These are phyloP conservation scores for Nemania diffusa DNA, from an alignment of 2,329 filamentous ascomycete genomes.

Conservation along the genomic window DNA sequence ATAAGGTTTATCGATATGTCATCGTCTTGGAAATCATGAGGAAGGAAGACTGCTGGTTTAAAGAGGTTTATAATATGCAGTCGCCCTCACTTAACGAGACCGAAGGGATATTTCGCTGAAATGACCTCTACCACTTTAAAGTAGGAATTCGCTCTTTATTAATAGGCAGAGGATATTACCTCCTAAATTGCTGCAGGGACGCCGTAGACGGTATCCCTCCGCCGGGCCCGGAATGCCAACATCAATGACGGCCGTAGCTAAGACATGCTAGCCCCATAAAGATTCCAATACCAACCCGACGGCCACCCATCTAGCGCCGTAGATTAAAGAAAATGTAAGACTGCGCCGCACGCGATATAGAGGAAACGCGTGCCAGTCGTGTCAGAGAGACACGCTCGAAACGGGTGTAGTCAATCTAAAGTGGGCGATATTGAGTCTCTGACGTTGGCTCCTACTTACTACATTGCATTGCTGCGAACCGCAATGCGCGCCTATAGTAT, in stretches of 20 bases:
- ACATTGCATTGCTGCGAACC: slow-evolving; percentile 28
- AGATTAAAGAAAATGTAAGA: slow-evolving; percentile 15
- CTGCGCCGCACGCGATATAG: slow-evolving; percentile 8
- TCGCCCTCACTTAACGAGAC: background rate
- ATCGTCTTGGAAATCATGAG: background rate
- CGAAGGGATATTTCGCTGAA: background rate
- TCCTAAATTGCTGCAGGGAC: background rate
- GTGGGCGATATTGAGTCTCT: slow-evolving; percentile 5
- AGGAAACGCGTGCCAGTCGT: slow-evolving; percentile 36
- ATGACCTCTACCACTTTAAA: background rate
- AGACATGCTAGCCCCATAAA: slow-evolving; percentile 41
- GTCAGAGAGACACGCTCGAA: slow-evolving; percentile 10
- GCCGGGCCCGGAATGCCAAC: slow-evolving; percentile 29
- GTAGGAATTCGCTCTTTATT: slow-evolving; percentile 2
- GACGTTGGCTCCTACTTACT: slow-evolving; percentile 12
- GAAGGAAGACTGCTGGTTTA: too few relatives aligned
- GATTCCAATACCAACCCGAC: slow-evolving; percentile 32
- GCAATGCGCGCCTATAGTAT: slow-evolving; percentile 27
- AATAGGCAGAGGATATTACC: background rate
- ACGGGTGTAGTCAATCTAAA: slow-evolving; percentile 13
- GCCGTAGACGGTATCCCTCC: slow-evolving; percentile 5
- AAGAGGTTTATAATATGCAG: background rate
- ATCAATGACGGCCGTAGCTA: slow-evolving; percentile 39
- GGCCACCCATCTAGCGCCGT: background rate
- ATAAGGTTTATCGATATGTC: background rate